Base-by-base conservation (phyloP, 2,329 filamentous ascomycete species). In the Ophiostoma tasmaniense region DNA sequence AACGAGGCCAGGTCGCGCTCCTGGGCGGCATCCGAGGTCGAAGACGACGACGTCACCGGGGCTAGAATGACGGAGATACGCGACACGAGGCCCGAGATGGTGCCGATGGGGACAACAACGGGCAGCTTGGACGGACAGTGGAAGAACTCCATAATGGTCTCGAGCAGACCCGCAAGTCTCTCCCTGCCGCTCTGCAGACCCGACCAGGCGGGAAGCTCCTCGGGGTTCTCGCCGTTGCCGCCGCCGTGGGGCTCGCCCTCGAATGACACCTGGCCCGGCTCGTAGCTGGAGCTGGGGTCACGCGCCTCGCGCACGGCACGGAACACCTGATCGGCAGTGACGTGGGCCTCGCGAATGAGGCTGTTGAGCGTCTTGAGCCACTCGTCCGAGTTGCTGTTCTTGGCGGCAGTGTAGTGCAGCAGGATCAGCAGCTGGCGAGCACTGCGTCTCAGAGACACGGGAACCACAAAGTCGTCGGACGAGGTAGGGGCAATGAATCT, bases 301-400 rank as follows among this genome's bases (percentile, higher is more conserved):
- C 92, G 95, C 55, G 91, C 89, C 76, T 97, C 93, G 13, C 90
- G 79, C 0, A 97, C 84, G 11, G 89, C 88, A 66, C 93, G 87
- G 75, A 97, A 90, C 0, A 96, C 83, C 72, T 89, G 85, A 74
- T 96, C 90, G 59, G 90, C 87, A 0, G 91, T 90, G 30, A 80
- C 78, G 74, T 97, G 93, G 20, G 88, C 83, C 50, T 86, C 84
- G 50, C 83, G 82, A 30, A 96, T 80, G 13, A 89, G 82, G 8
- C 81, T 80, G 64, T 84, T 84, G 64, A 93, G 79, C 20, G 87
- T 82, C 73, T 87, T 90, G 20, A 82, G 82, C 93, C 93, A 97
- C 77, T 96, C 92, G 28, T 91, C 89, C 28, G 85, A 85, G 13
- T 88, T 86, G 22, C 87, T 87, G 71, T 90, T 89, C 78, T 97